Percentiles rank a stretch among this genome's conserved stretches.
Evolutionary conservation across 805 yeast genomes (phyloP).

Genomic region (Saccharomycopsis sp.): DNA sequence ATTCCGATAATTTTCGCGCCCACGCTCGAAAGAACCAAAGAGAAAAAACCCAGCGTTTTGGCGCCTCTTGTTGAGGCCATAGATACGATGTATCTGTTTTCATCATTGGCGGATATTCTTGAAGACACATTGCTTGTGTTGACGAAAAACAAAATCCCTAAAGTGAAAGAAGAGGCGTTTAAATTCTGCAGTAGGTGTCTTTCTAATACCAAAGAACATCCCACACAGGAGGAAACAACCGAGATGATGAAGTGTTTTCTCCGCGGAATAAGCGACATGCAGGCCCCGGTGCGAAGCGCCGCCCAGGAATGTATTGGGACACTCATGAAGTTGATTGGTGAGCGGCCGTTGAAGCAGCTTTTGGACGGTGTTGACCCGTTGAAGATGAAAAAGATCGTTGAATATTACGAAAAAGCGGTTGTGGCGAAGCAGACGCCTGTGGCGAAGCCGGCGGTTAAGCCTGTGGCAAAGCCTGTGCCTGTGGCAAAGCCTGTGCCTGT

Average conservation of each 20-base stretch:
- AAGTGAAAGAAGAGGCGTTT: slow-evolving; percentile 64
- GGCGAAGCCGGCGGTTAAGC: slow-evolving; percentile 22
- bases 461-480: not conserved
- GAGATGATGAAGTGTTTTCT: slow-evolving; percentile 47
- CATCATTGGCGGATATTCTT: slow-evolving; percentile 46
- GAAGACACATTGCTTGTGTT: slow-evolving; percentile 37
- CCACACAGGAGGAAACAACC: slow-evolving; percentile 49
- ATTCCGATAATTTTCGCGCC: slow-evolving; percentile 48
- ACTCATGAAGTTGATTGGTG: slow-evolving; percentile 76
- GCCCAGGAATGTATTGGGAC: slow-evolving; percentile 77
- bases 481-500: not conserved
- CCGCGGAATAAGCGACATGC: slow-evolving; percentile 73
- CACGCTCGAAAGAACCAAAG: slow-evolving; percentile 76
- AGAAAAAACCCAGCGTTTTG: slow-evolving; percentile 72
- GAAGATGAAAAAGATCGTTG: slow-evolving; percentile 61
- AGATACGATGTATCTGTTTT: slow-evolving; percentile 50
- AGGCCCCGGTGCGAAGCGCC: slow-evolving; percentile 73
- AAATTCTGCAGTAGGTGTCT: slow-evolving; percentile 60
- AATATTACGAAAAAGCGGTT: slow-evolving; percentile 45
- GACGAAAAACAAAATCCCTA: slow-evolving; percentile 69
- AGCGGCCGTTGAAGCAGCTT: slow-evolving; percentile 51
- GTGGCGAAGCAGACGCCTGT: slow-evolving; percentile 24
- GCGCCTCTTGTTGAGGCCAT: slow-evolving; percentile 65
- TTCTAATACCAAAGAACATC: slow-evolving; percentile 40
- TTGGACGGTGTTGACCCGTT: slow-evolving; percentile 72